These are phyloP conservation scores for Crucibulum parvulum DNA, from an alignment of 1,284 basidiomycete species.

Conservation along the genomic window DNA sequence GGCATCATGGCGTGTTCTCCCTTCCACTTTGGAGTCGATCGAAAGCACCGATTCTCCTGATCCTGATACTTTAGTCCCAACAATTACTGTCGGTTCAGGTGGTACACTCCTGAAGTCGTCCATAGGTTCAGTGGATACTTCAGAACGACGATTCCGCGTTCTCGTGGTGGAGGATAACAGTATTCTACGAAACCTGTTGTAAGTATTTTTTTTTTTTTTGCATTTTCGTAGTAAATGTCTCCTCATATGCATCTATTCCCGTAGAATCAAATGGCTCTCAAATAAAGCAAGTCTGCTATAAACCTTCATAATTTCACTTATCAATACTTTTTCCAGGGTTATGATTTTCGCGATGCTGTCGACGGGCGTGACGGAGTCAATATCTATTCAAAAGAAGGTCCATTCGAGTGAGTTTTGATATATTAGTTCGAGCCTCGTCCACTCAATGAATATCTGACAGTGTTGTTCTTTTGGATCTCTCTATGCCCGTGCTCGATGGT, in stretches of 20 bases:
- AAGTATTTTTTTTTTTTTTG: constrained; percentile 25
- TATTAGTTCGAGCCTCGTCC: constrained; percentile 6
- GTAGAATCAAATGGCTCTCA: constrained; percentile 81
- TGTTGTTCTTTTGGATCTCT: constrained; percentile 87
- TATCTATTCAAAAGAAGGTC: constrained; percentile 71
- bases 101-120: constrained; percentile 71
- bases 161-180: constrained; percentile 88
- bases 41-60: constrained; percentile 27
- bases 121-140: constrained; percentile 50
- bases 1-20: constrained; percentile 42
- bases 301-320: constrained; percentile 7
- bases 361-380: constrained; percentile 88
- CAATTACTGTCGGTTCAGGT: constrained; percentile 60
- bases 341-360: constrained; percentile 79
- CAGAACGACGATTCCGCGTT: constrained; percentile 58
- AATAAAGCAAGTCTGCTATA: constrained; percentile 55
- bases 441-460: constrained; percentile 42
- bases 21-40: constrained; percentile 37
- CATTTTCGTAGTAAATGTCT: constrained; percentile 13
- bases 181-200: constrained; percentile 78
- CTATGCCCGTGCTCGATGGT: constrained; percentile 94
- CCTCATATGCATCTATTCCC: constrained; percentile 38
- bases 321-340: constrained; percentile 56
- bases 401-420: constrained; percentile 67
- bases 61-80: constrained; percentile 45